A percentile compares a stretch with the other conserved stretches of the same genome.
Conservation (phyloP, 208 protist species). For the Leishmania gerbilli region DNA sequence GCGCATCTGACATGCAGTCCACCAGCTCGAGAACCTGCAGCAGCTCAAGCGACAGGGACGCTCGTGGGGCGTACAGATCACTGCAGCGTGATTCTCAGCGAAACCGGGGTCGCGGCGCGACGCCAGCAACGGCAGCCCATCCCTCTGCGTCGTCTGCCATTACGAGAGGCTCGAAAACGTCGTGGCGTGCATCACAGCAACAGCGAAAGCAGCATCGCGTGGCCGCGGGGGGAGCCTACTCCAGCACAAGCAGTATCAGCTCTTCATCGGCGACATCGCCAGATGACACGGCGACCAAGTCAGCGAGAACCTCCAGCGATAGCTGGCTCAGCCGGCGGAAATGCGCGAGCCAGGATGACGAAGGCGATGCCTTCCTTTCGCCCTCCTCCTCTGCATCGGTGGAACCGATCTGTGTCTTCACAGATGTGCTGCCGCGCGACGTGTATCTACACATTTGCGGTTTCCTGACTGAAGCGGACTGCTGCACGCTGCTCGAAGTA, state of each 20-base stretch:
- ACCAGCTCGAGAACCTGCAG: background rate
- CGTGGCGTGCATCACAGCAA: background rate
- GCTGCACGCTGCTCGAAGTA: conserved; percentile 66
- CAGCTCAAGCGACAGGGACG: background rate
- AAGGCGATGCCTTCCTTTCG: conserved; percentile 8
- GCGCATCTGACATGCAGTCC: background rate
- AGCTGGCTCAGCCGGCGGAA: background rate
- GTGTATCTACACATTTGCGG: conserved; percentile 52
- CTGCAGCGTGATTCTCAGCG: background rate
- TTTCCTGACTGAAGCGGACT: conserved; percentile 57
- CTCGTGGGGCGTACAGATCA: background rate
- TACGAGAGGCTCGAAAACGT: background rate
- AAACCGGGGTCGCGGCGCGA: background rate
- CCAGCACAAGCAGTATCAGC: background rate
- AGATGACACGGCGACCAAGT: background rate
- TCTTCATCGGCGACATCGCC: background rate
- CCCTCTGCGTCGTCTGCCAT: background rate
- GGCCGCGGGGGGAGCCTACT: background rate
- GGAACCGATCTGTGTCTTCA: conserved; percentile 18
- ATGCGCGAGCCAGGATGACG: background rate
- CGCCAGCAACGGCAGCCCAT: background rate
- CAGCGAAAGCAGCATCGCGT: background rate
- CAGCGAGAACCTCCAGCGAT: conserved; percentile 1
- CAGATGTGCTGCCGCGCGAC: conserved; percentile 46
- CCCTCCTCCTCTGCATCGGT: conserved; percentile 8